Evolutionary conservation across 306 rosid genomes (phyloP), one percentile per base, ranked within the genome.

Genomic region (Vigna mungo): DNA sequence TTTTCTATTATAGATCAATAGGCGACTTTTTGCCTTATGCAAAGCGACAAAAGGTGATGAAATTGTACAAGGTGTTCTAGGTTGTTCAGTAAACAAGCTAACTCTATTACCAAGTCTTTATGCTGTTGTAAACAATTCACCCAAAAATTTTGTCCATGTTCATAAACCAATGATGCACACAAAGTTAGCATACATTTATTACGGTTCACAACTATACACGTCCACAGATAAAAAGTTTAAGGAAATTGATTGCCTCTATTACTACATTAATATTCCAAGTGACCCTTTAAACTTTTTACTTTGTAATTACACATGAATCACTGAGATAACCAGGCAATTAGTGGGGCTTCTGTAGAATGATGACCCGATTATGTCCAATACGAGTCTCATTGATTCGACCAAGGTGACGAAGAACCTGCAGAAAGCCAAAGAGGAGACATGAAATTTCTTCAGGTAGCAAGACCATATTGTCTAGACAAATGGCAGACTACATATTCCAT

Each of bases 371-470:
- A 86, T 87, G 92, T 30, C 97, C 96, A 34, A 90, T 73, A 37
- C 96, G 93, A 83, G 90, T 83, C 86, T 95, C 98, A 20, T 72
- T 94, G 69, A 92, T 83, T 27, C 97, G 96, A 21, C 98, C 96
- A 53, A 94, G 95, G 87, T 94, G 98, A 61, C 95, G 96, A 79
- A 94, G 95, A 78, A 94, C 98, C 98, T 94, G 89, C 56, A 53
- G n/a, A 75, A 61, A 36, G 34, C 48, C 83, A 74, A 18, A 65
- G 51, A 54, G 1, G 65, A 59, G 10, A 27, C 66, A 2, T 41
- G 23, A 30, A 66, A n/a, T 51, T 51, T 51, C 64, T 64, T 64
- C 44, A 63, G 25, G 34, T 36, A 32, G 48, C 7, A 16, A 49
- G 8, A 32, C 46, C 61, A 18, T 10, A 32, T 47, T 52, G 59